Evolutionary conservation across 2,329 filamentous ascomycete species (phyloP).

Genomic region (Endothia cerciana): DNA sequence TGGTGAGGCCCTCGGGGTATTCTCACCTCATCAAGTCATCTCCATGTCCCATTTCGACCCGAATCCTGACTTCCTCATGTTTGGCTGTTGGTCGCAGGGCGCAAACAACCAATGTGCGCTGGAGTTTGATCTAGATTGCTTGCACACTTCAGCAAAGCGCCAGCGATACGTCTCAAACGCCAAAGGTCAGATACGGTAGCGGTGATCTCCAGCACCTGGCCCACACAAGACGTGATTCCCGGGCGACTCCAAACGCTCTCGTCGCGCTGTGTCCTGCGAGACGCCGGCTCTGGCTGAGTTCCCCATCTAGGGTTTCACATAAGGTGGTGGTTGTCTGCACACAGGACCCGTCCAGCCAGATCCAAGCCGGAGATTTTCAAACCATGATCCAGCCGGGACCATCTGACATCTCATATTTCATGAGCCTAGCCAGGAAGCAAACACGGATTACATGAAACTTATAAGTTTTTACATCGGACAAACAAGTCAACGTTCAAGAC

Average conservation of each 20-base stretch:
- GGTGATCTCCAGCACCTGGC: not conserved
- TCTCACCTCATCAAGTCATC: too few relatives aligned
- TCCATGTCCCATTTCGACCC: too few relatives aligned
- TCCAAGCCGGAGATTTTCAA: slow-evolving; percentile 12
- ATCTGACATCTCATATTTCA: slow-evolving; percentile 10
- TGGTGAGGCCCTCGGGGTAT: too few relatives aligned
- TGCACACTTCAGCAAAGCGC: not conserved
- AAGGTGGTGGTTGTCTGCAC: slow-evolving; percentile 7
- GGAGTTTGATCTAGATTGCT: too few relatives aligned
- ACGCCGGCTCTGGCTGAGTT: not conserved
- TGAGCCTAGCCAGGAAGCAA: not conserved
- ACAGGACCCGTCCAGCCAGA: not conserved
- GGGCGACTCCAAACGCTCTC: not conserved
- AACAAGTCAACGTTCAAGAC: not conserved
- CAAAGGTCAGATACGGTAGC: not conserved
- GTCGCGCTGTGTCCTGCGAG: not conserved
- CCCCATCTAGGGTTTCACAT: slow-evolving; percentile 17
- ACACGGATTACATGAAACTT: not conserved
- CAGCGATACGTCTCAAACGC: not conserved
- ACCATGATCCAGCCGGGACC: not conserved
- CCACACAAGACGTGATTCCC: not conserved
- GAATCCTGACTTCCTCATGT: too few relatives aligned
- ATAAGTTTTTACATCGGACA: not conserved
- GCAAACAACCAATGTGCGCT: too few relatives aligned
- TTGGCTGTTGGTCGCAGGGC: too few relatives aligned